Base-by-base conservation (phyloP, 1,284 basidiomycete genomes). In the Pseudozyma flocculosa region DNA sequence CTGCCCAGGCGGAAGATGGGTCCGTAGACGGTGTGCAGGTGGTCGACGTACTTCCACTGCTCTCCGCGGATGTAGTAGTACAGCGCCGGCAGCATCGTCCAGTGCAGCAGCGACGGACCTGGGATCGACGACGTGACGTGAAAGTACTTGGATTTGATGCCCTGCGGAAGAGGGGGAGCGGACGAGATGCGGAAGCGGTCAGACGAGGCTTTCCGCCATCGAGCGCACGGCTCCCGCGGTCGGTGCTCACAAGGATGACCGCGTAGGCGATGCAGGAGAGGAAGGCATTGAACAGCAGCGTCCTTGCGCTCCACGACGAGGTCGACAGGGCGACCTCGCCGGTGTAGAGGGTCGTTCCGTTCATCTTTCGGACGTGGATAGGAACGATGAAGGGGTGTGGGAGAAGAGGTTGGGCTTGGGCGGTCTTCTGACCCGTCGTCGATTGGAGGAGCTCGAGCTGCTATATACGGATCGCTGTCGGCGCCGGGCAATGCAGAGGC, bases 31-130 rank as follows among this genome's bases (percentile, higher is more conserved):
- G 26, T 22, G 48, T 49, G 48, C 15, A 49, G 30, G 29, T 43
- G 37, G 48, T 49, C 48, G 21, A 49, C 48, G 23, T 49, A 49
- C 17, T n/a, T 24, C 48, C 48, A 49, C 24, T 49, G 48, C 11
- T 40, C 40, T 11, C 48, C 48, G 9, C 34, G 21, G 24, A 49
- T 36, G 24, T 49, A 49, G 48, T 49, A 43, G 41, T 41, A 43
- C 32, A 49, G 48, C 2, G 48, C 48, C 2, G 48, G 48, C 1
- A 49, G 32, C 48, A 49, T 49, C 1, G 48, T 49, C 48, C 48
- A 49, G 32, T 49, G 48, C 22, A 49, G 41, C 18, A 22, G 32
- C 40, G 22, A 43, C 17, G 48, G 48, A 13, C 48, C 48, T 3
- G 48, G 48, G 30, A 49, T 49, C 1, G 30, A 21, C n/a, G 38